These are phyloP conservation scores for Dendrobium chrysotoxum DNA, from an alignment of 106 monocot genomes.

Conservation along the genomic window DNA sequence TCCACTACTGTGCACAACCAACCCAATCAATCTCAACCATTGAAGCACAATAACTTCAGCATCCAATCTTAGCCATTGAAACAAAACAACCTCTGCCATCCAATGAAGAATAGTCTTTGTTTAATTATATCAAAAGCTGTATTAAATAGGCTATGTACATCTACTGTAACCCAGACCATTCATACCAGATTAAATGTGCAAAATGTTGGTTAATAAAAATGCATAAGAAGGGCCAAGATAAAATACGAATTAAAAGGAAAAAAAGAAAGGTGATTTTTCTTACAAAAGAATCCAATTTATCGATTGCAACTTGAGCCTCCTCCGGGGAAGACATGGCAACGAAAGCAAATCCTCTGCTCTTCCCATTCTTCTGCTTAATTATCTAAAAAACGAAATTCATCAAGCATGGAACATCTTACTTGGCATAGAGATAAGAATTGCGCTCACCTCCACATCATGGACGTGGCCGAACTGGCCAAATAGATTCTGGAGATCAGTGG, in stretches of 20 bases:
- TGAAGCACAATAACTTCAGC: too few species aligned
- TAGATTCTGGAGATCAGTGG: slow-evolving; percentile 30
- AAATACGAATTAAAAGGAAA: background rate
- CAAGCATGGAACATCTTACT: slow-evolving; percentile 23
- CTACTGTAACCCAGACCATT: background rate
- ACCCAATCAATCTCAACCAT: too few species aligned
- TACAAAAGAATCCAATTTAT: slow-evolving; percentile 43
- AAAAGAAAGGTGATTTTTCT: slow-evolving; percentile 9
- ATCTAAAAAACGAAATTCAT: slow-evolving; percentile 31
- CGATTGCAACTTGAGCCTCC: slow-evolving; percentile 29
- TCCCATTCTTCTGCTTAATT: slow-evolving; percentile 44
- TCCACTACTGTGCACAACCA: too few species aligned
- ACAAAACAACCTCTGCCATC: too few species aligned
- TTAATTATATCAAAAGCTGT: too few species aligned
- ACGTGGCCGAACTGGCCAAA: slow-evolving; percentile 16
- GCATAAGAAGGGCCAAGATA: background rate
- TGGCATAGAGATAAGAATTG: too few species aligned
- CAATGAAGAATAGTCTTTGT: too few species aligned
- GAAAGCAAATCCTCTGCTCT: slow-evolving; percentile 44
- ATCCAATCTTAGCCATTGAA: too few species aligned
- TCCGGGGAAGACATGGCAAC: slow-evolving; percentile 39
- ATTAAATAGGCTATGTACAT: too few species aligned
- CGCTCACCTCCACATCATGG: too few species aligned
- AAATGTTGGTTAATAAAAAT: too few species aligned
- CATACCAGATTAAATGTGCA: background rate